A percentile compares a stretch with the other conserved stretches of the same genome.
These are phyloP conservation scores for Zasmidium citrigriseum DNA, from an alignment of 2,329 filamentous ascomycete genomes.

Conservation along the genomic window DNA sequence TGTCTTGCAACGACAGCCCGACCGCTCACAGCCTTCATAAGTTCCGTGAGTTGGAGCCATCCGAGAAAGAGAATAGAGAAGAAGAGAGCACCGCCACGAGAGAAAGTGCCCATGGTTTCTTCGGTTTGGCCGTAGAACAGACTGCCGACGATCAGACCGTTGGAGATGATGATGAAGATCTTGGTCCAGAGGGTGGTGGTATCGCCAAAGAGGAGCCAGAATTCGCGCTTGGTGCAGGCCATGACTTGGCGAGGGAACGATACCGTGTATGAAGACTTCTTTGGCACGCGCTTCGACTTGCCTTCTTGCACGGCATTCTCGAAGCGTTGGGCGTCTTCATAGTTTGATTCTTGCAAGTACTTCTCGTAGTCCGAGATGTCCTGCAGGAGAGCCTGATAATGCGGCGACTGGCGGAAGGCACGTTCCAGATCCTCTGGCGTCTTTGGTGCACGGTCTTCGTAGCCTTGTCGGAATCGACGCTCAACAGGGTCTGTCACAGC, in stretches of 20 bases:
- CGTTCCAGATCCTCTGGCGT: conserved; percentile 68
- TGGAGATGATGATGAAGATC: conserved; percentile 74
- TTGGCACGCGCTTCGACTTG: conserved; percentile 65
- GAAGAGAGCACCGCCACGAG: conserved; percentile 64
- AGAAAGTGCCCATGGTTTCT: conserved; percentile 63
- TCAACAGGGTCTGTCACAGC: conserved; percentile 73
- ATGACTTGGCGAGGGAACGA: conserved; percentile 71
- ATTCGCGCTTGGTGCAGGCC: conserved; percentile 69
- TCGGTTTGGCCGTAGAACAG: conserved; percentile 71
- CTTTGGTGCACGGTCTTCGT: conserved; percentile 67
- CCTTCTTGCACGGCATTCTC: conserved; percentile 61
- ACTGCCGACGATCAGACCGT: conserved; percentile 73
- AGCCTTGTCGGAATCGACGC: conserved; percentile 66
- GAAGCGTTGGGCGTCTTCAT: conserved; percentile 64
- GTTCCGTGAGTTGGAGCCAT: conserved; percentile 74
- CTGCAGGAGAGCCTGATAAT: conserved; percentile 60
- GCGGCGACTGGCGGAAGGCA: conserved; percentile 64
- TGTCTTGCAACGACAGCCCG: conserved; percentile 69
- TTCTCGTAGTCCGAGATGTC: conserved; percentile 65
- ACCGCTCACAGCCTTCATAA: conserved; percentile 75
- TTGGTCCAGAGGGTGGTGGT: conserved; percentile 75
- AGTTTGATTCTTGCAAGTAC: conserved; percentile 58
- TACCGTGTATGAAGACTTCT: conserved; percentile 75
- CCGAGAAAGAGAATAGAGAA: conserved; percentile 67
- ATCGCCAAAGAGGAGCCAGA: conserved; percentile 77